Base-by-base conservation (phyloP, 176 grass and related monocot genomes). In the Oryza meyeriana region DNA sequence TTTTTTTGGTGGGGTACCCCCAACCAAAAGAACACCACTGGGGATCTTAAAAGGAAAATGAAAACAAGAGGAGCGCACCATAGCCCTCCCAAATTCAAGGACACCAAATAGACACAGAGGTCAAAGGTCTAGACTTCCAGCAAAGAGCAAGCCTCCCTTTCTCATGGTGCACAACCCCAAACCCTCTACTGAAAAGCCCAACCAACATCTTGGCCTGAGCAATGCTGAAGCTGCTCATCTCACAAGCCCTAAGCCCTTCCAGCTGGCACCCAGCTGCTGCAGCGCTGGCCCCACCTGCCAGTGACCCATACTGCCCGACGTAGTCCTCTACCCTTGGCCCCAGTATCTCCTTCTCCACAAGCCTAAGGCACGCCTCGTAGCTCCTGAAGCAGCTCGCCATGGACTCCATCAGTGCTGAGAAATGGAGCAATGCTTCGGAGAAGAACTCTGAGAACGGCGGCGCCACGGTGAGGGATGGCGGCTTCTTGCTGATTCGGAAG, bases 81-180 rank as follows among this genome's bases (percentile, higher is more conserved):
- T n/a, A n/a, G n/a, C n/a, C n/a, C n/a, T n/a, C n/a, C n/a, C n/a
- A n/a, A n/a, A n/a, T n/a, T n/a, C n/a, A n/a, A n/a, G n/a, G n/a
- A n/a, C n/a, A n/a, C n/a, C n/a, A 90, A 24, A 84, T 28, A 50
- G 80, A 87, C 27, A 87, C 70, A 3, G 75, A 83, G 39, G 69
- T 87, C 76, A 90, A 59, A 30, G 80, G 75, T 69, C 69, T 87
- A 0, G 76, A 62, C 22, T 90, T 90, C 84, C 84, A 90, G 48
- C 58, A 84, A 40, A 90, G 30, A 12, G 84, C 50, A 18, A 87
- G 65, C 81, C 80, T 90, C 14, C 61, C 76, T 0, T 71, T 74
- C 25, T 63, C 88, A 11, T 42, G 11, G 40, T 80, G 84, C 20
- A 83, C 61, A 47, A 90, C 75, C 62, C 69, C 69, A 69, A 83